Evolutionary conservation across 805 yeast genomes (phyloP), one percentile per base, ranked within the genome.

Genomic region (Candida anglica): DNA sequence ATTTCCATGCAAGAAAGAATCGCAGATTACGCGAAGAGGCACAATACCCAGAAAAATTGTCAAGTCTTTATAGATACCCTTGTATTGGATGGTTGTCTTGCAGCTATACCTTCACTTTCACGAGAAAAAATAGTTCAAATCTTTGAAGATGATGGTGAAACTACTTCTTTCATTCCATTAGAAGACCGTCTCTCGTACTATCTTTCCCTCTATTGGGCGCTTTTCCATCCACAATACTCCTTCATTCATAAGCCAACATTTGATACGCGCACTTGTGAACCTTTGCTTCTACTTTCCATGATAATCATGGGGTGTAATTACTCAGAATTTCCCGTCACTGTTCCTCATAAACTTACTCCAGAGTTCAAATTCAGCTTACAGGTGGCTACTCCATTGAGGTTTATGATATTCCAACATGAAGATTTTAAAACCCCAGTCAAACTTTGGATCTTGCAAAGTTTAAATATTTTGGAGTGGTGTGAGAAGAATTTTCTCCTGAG

Each of bases 371-470:
- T 78, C 30, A 71, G 78, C 6, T 56, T 64, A 43, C 43, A 48
- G 33, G 66, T 79, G 8, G 75, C 79, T 0, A 67, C 55, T 27
- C 81, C 94, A 0, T 56, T 86, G 19, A 60, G 96, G 34, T 82
- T 80, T 73, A 59, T 73, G 19, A 68, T 87, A 3, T 86, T 86
- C 50, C 75, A 82, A 24, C 75, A 81, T 30, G 77, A 77, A 6
- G 84, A 78, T 34, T 86, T 85, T 52, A 76, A 73, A 37, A 81
- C 94, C 1, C 95, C 95, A 0, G 81, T 87, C 0, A 70, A 70
- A 41, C 62, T 82, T 6, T 86, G 89, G 81, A 75, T 86, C 7
- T 66, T 87, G 30, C 96, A 87, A 54, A 69, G 86, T 44, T 65
- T 86, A 41, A 56, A 83, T 36, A 52, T 87, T 41, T 53, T 87